phyloP scores from a whole-genome alignment of 805 yeast genomes.

The Suhomyces emberorum region DNA sequence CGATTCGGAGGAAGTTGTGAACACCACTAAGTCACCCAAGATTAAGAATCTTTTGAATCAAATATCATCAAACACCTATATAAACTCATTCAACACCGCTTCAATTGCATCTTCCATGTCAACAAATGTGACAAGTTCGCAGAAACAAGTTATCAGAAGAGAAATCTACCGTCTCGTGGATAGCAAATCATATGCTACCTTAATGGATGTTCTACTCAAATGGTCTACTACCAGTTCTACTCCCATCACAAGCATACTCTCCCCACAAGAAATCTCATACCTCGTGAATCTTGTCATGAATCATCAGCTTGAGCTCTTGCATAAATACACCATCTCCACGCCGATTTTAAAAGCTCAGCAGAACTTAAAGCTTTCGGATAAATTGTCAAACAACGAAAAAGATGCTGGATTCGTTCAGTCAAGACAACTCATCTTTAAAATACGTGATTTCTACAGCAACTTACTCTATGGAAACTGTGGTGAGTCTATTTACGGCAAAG shows the following conservation, averaged over 20 bases:
- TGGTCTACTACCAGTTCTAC: slow-evolving; percentile 8
- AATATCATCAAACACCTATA: not conserved
- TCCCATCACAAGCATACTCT: slow-evolving; percentile 7
- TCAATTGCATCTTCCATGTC: not conserved
- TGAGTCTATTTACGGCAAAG: slow-evolving; percentile 18
- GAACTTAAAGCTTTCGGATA: slow-evolving; percentile 5
- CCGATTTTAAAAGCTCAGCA: slow-evolving; percentile 5
- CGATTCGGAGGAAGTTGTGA: slow-evolving; percentile 1
- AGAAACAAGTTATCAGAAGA: slow-evolving; percentile 6
- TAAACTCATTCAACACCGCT: not conserved
- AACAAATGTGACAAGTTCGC: not conserved
- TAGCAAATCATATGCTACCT: slow-evolving; percentile 10
- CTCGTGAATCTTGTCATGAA: slow-evolving; percentile 16
- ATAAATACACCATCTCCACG: slow-evolving; percentile 8
- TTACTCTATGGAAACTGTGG: slow-evolving; percentile 16
- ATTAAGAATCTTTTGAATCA: slow-evolving; percentile 5
- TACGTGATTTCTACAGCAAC: slow-evolving; percentile 25
- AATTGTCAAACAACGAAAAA: slow-evolving; percentile 2
- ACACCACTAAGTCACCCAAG: slow-evolving; percentile 3
- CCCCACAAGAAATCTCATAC: slow-evolving; percentile 18
- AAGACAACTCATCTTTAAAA: slow-evolving; percentile 12
- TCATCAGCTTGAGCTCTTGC: slow-evolving; percentile 16
- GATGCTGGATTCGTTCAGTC: slow-evolving; percentile 10
- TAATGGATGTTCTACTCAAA: slow-evolving; percentile 15
- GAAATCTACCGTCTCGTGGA: slow-evolving; percentile 15